A percentile compares a stretch with the other conserved stretches of the same genome.
Conservation (phyloP, 768 basidiomycete species). For the Gloeophyllum trabeum region DNA sequence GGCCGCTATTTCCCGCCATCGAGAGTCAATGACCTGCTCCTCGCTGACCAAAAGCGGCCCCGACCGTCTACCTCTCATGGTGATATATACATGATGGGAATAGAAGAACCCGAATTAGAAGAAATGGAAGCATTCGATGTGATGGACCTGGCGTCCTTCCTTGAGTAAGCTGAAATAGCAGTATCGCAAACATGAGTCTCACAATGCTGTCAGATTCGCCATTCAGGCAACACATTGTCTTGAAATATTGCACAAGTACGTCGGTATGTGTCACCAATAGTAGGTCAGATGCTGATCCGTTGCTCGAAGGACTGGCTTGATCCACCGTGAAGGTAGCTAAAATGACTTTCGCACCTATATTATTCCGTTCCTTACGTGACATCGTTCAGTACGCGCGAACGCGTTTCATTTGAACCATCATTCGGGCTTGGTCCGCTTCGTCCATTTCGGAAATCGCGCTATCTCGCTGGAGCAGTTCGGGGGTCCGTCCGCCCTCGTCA, state of each 20-base stretch:
- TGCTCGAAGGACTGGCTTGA: slow-evolving; percentile 36
- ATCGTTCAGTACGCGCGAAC: slow-evolving; percentile 50
- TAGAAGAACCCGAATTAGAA: slow-evolving; percentile 35
- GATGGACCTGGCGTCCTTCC: slow-evolving; percentile 69
- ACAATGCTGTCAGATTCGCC: slow-evolving; percentile 43
- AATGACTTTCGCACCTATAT: neutral
- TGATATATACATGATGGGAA: slow-evolving; percentile 39
- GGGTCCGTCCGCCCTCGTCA: slow-evolving; percentile 58
- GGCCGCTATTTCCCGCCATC: slow-evolving; percentile 59
- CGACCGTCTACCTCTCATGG: slow-evolving; percentile 31
- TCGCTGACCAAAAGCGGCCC: slow-evolving; percentile 38
- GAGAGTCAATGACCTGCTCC: slow-evolving; percentile 55
- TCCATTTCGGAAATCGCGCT: slow-evolving; percentile 68
- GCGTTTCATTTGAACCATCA: slow-evolving; percentile 66
- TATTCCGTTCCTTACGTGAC: neutral
- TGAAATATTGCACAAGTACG: slow-evolving; percentile 51
- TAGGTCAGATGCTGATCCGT: too few relatives aligned
- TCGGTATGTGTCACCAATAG: slow-evolving; percentile 4
- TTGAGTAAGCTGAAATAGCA: slow-evolving; percentile 46
- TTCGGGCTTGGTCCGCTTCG: slow-evolving; percentile 56
- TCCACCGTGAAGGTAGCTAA: slow-evolving; percentile 54
- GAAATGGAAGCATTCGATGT: slow-evolving; percentile 53
- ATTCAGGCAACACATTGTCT: slow-evolving; percentile 67
- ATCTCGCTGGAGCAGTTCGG: slow-evolving; percentile 62
- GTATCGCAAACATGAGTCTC: too few relatives aligned